Conservation (phyloP, 2,329 filamentous ascomycete species). For the Alternaria panax region DNA sequence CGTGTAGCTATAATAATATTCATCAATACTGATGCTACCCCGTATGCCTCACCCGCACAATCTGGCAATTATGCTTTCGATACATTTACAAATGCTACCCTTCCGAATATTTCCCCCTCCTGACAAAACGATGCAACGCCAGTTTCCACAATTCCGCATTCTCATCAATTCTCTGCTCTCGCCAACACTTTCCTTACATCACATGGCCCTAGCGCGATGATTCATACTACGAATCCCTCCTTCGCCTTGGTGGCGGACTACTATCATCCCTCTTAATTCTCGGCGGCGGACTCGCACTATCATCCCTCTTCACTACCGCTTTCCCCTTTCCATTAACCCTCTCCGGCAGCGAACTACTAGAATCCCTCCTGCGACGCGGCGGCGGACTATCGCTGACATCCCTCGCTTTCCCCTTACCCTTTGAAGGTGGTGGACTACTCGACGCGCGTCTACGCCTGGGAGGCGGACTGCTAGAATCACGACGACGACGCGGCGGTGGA, state of each 20-base stretch:
- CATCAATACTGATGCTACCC: too few species aligned
- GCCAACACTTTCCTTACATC: too few species aligned
- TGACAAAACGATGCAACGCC: background rate
- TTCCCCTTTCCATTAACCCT: background rate
- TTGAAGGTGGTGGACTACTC: conserved; percentile 2
- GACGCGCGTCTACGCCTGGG: conserved; percentile 11
- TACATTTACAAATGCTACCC: background rate
- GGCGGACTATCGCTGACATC: background rate
- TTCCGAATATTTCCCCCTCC: background rate
- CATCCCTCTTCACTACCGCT: background rate
- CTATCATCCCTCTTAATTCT: conserved; percentile 9
- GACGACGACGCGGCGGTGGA: background rate
- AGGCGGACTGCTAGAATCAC: background rate
- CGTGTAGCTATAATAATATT: too few species aligned
- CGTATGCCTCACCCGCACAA: background rate
- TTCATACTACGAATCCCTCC: background rate
- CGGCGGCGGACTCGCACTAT: conserved; percentile 4
- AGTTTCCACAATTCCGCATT: background rate
- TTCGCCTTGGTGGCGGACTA: conserved; percentile 7
- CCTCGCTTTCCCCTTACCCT: background rate
- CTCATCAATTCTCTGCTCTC: too few species aligned
- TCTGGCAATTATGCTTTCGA: background rate
- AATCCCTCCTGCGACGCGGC: background rate
- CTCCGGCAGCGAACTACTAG: background rate
- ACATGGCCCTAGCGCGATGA: background rate